Percentiles rank a stretch among this genome's conserved stretches.
Conservation (phyloP, 805 yeast species). For the Saccharomycopsis babjevae region DNA sequence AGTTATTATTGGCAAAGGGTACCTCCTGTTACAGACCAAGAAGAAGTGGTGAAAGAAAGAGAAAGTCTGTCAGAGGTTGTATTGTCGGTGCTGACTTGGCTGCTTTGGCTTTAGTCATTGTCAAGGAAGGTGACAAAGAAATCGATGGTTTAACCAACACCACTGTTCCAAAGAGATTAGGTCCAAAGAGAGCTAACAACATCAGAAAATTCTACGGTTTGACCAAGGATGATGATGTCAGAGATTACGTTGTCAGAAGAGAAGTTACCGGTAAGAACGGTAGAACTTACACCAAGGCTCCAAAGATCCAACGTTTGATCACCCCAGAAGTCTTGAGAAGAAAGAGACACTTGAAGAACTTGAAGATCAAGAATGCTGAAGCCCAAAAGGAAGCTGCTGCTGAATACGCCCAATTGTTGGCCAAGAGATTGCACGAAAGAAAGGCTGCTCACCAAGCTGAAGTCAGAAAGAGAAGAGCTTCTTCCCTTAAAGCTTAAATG, state of each 20-base stretch:
- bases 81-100: slow-evolving; percentile 96
- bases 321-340: slow-evolving; percentile 99
- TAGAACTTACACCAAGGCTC: slow-evolving; percentile 98
- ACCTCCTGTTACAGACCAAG: slow-evolving; percentile 99
- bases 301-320: slow-evolving; percentile 98
- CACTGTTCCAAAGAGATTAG: slow-evolving; percentile 96
- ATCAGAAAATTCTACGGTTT: slow-evolving; percentile 99
- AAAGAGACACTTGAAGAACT: slow-evolving; percentile 92
- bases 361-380: slow-evolving; percentile 94
- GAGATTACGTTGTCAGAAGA: slow-evolving; percentile 92
- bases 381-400: slow-evolving; percentile 99
- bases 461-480: slow-evolving; percentile 99
- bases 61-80: slow-evolving; percentile 99
- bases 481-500: slow-evolving; percentile 83
- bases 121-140: slow-evolving; percentile 95
- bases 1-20: slow-evolving; percentile 86
- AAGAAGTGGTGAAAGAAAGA: slow-evolving; percentile 99
- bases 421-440: slow-evolving; percentile 96
- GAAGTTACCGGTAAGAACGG: slow-evolving; percentile 91
- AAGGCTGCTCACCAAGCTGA: slow-evolving; percentile 93
- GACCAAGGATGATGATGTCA: slow-evolving; percentile 79
- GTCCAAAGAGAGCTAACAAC: slow-evolving; percentile 99
- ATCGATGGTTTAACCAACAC: slow-evolving; percentile 92
- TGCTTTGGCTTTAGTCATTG: slow-evolving; percentile 84
- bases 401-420: slow-evolving; percentile 97